These are phyloP conservation scores for Schizosaccharomyces osmophilus DNA, from an alignment of 805 yeast genomes.

Conservation along the genomic window DNA sequence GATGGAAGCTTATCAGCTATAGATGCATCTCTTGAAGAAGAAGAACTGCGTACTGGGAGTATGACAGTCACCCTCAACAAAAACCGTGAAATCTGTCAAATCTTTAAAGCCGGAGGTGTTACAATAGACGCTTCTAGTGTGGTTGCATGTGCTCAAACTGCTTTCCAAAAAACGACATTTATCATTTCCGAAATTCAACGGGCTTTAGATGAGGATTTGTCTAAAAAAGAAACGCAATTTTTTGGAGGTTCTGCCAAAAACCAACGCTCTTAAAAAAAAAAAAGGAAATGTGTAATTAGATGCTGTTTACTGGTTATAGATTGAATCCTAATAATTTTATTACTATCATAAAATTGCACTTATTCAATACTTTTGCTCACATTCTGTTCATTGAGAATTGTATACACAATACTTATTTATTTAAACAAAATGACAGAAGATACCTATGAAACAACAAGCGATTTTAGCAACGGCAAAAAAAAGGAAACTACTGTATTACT, in stretches of 20 bases:
- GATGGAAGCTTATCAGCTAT: constrained; percentile 15
- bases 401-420: no score
- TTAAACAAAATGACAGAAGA: no score
- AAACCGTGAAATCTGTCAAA: constrained; percentile 74
- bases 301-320: no score
- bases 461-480: no score
- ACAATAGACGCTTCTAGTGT: background rate
- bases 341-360: no score
- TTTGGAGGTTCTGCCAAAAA: background rate
- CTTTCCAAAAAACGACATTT: background rate
- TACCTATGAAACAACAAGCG: no score
- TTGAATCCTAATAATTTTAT: no score
- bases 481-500: no score
- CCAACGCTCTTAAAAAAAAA: background rate
- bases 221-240: background rate
- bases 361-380: no score
- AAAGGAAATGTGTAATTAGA: background rate
- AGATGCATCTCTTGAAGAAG: constrained; percentile 63
- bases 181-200: background rate
- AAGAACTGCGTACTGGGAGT: constrained; percentile 47
- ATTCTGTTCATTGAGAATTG: no score
- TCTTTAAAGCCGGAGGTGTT: constrained; percentile 65
- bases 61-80: constrained; percentile 71
- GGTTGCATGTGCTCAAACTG: background rate
- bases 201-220: background rate